Conservation (phyloP, 345 rosid genomes). For the Trapa bicornis region DNA sequence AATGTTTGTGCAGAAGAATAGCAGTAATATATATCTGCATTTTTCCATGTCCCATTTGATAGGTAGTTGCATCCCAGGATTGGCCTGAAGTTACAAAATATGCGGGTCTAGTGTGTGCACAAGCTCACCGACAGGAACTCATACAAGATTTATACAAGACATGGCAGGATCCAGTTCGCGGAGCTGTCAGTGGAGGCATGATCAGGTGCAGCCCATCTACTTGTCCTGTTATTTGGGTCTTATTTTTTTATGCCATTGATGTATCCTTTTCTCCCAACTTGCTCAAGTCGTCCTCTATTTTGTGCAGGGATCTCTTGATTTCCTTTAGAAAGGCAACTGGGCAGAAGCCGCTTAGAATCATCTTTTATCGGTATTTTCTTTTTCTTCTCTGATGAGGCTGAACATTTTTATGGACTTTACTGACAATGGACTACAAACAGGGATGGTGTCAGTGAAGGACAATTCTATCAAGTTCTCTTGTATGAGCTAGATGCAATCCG, state of each 20-base stretch:
- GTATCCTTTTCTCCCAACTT: neutral
- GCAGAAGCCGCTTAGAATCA: slow-evolving; percentile 89
- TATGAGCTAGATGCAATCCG: slow-evolving; percentile 36
- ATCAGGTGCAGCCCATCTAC: slow-evolving; percentile 44
- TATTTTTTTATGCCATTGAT: neutral
- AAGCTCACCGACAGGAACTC: slow-evolving; percentile 98
- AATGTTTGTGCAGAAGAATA: neutral
- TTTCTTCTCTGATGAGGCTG: neutral
- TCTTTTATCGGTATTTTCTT: slow-evolving; percentile 71
- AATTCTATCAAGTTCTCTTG: slow-evolving; percentile 45
- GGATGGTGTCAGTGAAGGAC: slow-evolving; percentile 99
- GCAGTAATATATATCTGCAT: neutral
- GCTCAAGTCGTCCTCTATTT: neutral
- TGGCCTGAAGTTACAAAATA: slow-evolving; percentile 99
- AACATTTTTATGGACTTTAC: neutral
- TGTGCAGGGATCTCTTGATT: slow-evolving; percentile 76
- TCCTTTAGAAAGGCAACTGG: slow-evolving; percentile 97
- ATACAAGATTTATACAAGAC: slow-evolving; percentile 96
- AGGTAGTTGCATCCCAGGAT: slow-evolving; percentile 99
- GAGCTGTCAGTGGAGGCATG: slow-evolving; percentile 95
- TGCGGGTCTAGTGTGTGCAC: slow-evolving; percentile 97
- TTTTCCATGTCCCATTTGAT: neutral
- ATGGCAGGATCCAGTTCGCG: slow-evolving; percentile 98
- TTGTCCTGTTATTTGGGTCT: neutral
- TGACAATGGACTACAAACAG: slow-evolving; percentile 21